Evolutionary conservation across 306 rosid genomes (phyloP).

Genomic region (Acacia crassicarpa): DNA sequence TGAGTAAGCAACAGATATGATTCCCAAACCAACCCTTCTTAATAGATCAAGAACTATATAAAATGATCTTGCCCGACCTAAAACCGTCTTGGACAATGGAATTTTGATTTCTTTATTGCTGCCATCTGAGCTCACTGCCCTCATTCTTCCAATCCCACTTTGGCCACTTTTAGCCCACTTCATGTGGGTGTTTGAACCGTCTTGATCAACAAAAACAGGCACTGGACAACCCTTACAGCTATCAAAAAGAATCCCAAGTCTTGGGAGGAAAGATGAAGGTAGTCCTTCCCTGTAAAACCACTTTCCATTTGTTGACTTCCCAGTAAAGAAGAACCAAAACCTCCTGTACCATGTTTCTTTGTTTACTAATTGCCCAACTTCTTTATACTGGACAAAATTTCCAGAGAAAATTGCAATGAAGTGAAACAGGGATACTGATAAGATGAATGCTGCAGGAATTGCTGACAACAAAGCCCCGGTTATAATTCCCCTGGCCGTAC

Average conservation of each 20-base stretch:
- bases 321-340: slow-evolving; percentile 44
- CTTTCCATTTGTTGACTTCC: slow-evolving; percentile 50
- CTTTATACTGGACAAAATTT: slow-evolving; percentile 51
- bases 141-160: slow-evolving; percentile 43
- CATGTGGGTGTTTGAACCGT: slow-evolving; percentile 41
- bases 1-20: slow-evolving; percentile 55
- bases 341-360: slow-evolving; percentile 47
- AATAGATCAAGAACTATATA: slow-evolving; percentile 52
- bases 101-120: slow-evolving; percentile 48
- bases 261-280: slow-evolving; percentile 50
- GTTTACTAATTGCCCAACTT: slow-evolving; percentile 36
- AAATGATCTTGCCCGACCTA: slow-evolving; percentile 57
- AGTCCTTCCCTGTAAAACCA: slow-evolving; percentile 58
- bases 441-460: slow-evolving; percentile 59
- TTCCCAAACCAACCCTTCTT: slow-evolving; percentile 55
- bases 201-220: slow-evolving; percentile 39
- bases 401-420: slow-evolving; percentile 49
- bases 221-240: slow-evolving; percentile 51
- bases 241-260: slow-evolving; percentile 61
- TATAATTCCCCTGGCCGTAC: slow-evolving; percentile 58
- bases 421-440: slow-evolving; percentile 53
- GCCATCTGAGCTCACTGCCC: slow-evolving; percentile 42
- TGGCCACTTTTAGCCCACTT: slow-evolving; percentile 43
- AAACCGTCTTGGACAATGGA: slow-evolving; percentile 33
- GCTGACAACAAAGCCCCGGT: slow-evolving; percentile 57